Evolutionary conservation across 169 alveolate species (phyloP), one percentile per base, ranked within the genome.

Genomic region (Plasmodium gonderi): DNA sequence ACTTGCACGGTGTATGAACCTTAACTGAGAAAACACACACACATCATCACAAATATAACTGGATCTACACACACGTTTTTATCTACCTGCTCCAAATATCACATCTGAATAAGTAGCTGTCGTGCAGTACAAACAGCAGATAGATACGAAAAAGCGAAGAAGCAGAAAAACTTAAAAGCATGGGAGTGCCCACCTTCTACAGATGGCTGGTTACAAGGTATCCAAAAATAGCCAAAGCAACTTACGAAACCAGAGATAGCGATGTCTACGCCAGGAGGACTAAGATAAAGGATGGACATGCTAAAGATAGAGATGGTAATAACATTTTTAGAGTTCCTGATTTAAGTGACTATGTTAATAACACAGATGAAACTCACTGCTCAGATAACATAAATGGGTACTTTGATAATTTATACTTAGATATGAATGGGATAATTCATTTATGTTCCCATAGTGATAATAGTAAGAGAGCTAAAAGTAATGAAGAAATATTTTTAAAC

Each of bases 141-240:
- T 60, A 60, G 40, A 60, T 36, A 6, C 6, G 72, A 60, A 0
- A 4, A 60, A 6, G 40, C 36, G 40, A 12, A n/a, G 40, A n/a
- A n/a, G n/a, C n/a, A n/a, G n/a, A n/a, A n/a, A n/a, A n/a, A n/a
- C n/a, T n/a, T n/a, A n/a, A 20, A 68, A 81, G 64, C 40, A 98
- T 99, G 99, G 99, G 99, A 91, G 99, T 99, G 2, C 99, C 99
- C 9, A 98, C 99, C 78, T 99, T 99, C 91, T 98, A 98, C 94
- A 96, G 99, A 87, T 99, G 99, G 99, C 97, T 99, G 64, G 97
- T 99, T 72, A 96, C 97, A 65, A 96, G 99, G 94, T 98, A 98
- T 95, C 99, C 99, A 29, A 97, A 98, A 90, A 97, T 97, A 54
- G 97, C 97, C 14, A 94, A 97, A 78, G 97, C 97, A 23, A 91